Percentiles rank a stretch among this genome's conserved stretches.
phyloP scores from a whole-genome alignment of 169 alveolate species.

The Plasmodium gonderi region DNA sequence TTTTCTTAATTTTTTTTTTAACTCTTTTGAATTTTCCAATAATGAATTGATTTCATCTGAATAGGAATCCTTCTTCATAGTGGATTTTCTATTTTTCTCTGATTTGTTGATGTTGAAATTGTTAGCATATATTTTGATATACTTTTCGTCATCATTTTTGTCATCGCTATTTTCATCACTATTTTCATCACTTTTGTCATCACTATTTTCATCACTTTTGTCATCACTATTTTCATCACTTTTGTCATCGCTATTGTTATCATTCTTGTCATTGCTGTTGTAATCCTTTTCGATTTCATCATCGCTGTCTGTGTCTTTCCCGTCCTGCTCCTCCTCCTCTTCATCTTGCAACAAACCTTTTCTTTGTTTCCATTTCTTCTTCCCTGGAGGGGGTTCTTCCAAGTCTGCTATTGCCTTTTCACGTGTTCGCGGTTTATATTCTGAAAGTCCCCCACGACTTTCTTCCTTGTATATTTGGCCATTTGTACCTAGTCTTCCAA shows the following conservation, averaged over 20 bases:
- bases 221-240: not conserved
- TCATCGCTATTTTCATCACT: not conserved
- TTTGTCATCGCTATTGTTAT: not conserved
- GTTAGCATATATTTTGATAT: slow-evolving; percentile 16
- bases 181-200: not conserved
- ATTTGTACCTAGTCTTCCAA: not conserved
- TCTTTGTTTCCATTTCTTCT: not conserved
- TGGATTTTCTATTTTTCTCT: not conserved
- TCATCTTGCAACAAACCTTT: not conserved
- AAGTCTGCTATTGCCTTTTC: not conserved
- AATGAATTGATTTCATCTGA: slow-evolving; percentile 5
- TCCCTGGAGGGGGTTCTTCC: not conserved
- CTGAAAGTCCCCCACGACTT: no score
- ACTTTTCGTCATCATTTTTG: not conserved
- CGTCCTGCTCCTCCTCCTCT: not conserved
- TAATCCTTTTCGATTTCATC: not conserved
- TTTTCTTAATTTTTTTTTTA: not conserved
- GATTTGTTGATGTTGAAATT: slow-evolving; percentile 5
- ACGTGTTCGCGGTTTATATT: not conserved
- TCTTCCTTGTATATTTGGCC: no score
- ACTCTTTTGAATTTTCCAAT: slow-evolving; percentile 10
- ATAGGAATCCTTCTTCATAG: slow-evolving; percentile 6
- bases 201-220: not conserved
- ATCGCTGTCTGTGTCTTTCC: not conserved
- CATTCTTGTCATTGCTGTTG: not conserved